These are phyloP conservation scores for Arthrobotrys pseudoclavata DNA, from an alignment of 2,329 filamentous ascomycete genomes.

Conservation along the genomic window DNA sequence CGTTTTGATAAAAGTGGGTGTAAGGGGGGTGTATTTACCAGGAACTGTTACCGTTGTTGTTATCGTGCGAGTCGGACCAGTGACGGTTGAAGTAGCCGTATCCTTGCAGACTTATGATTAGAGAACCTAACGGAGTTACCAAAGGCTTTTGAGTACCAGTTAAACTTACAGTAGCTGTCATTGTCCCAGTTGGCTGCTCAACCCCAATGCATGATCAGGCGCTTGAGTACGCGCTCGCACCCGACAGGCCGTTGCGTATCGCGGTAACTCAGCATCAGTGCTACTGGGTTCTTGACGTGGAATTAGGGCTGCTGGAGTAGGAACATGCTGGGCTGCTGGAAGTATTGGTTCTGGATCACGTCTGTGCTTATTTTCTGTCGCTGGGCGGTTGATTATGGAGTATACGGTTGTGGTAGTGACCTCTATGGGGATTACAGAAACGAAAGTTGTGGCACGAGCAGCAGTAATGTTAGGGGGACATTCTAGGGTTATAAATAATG, in stretches of 20 bases:
- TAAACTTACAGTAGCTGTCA: slow-evolving; percentile 13
- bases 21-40: neutral
- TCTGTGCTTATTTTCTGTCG: neutral
- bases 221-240: slow-evolving; percentile 9
- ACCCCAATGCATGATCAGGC: slow-evolving; percentile 26
- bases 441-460: neutral
- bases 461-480: too few relatives aligned
- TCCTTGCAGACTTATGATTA: neutral
- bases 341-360: neutral
- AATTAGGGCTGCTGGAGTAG: neutral
- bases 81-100: neutral
- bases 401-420: slow-evolving; percentile 19
- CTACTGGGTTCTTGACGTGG: neutral
- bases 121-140: neutral
- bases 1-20: neutral
- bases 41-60: neutral
- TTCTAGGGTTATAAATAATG: too few relatives aligned
- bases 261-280: neutral
- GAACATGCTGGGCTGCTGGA: neutral
- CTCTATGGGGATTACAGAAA: slow-evolving; percentile 2
- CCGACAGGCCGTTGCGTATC: slow-evolving; percentile 14
- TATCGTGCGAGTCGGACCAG: neutral
- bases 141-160: neutral
- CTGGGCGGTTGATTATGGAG: slow-evolving; percentile 1
- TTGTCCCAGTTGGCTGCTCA: slow-evolving; percentile 4